Evolutionary conservation across 1,284 basidiomycete species (phyloP), one percentile per base, ranked within the genome.

Genomic region (Peniophora sp.): DNA sequence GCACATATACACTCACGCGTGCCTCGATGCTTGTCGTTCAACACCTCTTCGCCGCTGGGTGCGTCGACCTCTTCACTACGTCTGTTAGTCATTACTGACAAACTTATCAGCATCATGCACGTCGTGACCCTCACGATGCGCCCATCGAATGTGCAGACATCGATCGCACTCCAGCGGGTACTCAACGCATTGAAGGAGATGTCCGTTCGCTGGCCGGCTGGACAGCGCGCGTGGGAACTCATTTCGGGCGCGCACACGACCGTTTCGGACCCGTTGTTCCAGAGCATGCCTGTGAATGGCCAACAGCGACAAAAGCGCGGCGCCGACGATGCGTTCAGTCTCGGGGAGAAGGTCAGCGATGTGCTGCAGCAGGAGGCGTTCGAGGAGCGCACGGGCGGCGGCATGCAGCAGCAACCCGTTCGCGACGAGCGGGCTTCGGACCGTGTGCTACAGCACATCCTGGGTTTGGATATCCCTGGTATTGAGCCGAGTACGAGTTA

Each of bases 141-240:
- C 20, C 81, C 85, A n/a, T 76, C 77, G 37, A 83, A 85, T 59
- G 70, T 83, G 2, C 83, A 87, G 61, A 83, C 83, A 8, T 78
- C 77, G 18, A 61, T 84, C 41, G 81, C 84, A 47, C 71, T 92
- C 23, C 73, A 78, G 45, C 81, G 87, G 58, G 81, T 79, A 57
- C 77, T 91, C 66, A 62, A 70, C 45, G 83, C 81, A 22, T 68
- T 91, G 48, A 81, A 82, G 59, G 79, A 81, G 47, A 83, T 92
- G 79, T 79, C 81, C 68, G 85, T 88, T 57, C 47, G 58, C 3
- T 92, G 89, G 90, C 87, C 88, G 1, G 84, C 80, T 59, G 87
- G 88, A 12, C 69, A 73, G 14, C 78, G 88, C 23, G 79, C 85
- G 20, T 81, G 77, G 67, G 83, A 84, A 37, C 69, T 92, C 32